Base-by-base conservation (phyloP, 306 rosid species). In the Lathyrus oleraceus region DNA sequence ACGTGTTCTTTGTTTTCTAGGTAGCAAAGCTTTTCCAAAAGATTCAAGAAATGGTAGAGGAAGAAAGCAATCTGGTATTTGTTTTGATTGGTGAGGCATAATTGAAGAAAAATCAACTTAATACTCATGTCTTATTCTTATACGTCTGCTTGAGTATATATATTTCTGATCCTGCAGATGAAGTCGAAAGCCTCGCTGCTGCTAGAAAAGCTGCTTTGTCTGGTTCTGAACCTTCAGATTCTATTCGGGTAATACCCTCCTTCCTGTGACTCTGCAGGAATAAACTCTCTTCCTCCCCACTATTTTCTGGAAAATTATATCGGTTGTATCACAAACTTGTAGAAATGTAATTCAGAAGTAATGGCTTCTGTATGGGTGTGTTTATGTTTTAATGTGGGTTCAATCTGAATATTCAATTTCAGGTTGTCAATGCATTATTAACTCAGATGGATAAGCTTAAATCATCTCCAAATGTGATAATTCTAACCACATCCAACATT, bases 201-300 rank as follows among this genome's bases (percentile, higher is more conserved):
- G 99, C 97, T 58, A 81, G 97, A 81, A 95, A 95, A 84, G 92
- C 99, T 42, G 96, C 99, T 74, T 71, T 95, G 74, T 95, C 97
- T 60, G 99, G 96, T 76, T 91, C 99, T 65, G 97, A 95, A 86
- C 99, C 97, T 73, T 95, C 99, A n/a, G 99, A 95, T 76, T 95
- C 99, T 77, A 95, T 95, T 71, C 74, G 97, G 88, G 97, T 95
- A 91, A 60, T 76, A 44, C 45, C 65, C 80, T 72, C n/a, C 65
- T 38, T 53, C 74, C 71, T 19, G 23, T 53, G 47, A 20, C 53
- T 36, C 11, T 60, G 51, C 61, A 7, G 61, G 65, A 78, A 73
- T 51, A 68, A 39, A 68, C 48, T 57, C 45, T 35, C 67, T 21
- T 30, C 57, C 42, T 32, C 61, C 25, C 28, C 59, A 16, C 21